These are phyloP conservation scores for Hygrocybe punicea DNA, from an alignment of 768 basidiomycete genomes.

Conservation along the genomic window DNA sequence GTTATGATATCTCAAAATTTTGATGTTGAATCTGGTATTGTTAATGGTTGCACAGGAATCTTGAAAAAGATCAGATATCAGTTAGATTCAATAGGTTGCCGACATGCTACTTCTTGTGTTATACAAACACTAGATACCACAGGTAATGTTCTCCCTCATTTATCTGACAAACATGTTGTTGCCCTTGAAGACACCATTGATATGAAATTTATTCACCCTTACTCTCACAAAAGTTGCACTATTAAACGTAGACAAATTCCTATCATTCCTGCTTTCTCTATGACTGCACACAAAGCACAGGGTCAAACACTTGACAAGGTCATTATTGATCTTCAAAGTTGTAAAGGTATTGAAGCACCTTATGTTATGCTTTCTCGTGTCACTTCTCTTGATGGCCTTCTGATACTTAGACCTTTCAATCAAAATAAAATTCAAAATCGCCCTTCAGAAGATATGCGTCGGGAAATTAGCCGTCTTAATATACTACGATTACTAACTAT, in stretches of 20 bases:
- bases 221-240: slow-evolving; percentile 12
- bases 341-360: slow-evolving; percentile 31
- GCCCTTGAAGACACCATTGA: slow-evolving; percentile 13
- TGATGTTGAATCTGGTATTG: slow-evolving; percentile 29
- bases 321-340: slow-evolving; percentile 34
- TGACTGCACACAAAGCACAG: slow-evolving; percentile 42
- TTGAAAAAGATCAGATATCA: slow-evolving; percentile 19
- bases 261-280: slow-evolving; percentile 36
- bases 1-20: slow-evolving; percentile 32
- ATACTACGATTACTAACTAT: slow-evolving; percentile 3
- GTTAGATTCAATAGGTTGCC: slow-evolving; percentile 9
- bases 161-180: slow-evolving; percentile 7
- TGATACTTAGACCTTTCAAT: slow-evolving; percentile 29
- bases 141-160: background rate
- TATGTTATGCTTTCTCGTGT: slow-evolving; percentile 44
- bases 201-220: slow-evolving; percentile 7
- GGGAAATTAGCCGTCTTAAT: slow-evolving; percentile 4
- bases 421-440: slow-evolving; percentile 5
- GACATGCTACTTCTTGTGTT: slow-evolving; percentile 15
- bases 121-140: slow-evolving; percentile 11
- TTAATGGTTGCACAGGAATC: slow-evolving; percentile 28
- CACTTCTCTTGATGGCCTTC: slow-evolving; percentile 25
- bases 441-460: slow-evolving; percentile 9
- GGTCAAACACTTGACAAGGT: slow-evolving; percentile 32
- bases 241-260: slow-evolving; percentile 36